A percentile compares a stretch with the other conserved stretches of the same genome.
These are phyloP conservation scores for Aspergillus sp. DNA, from an alignment of 2,329 filamentous ascomycete genomes.

Conservation along the genomic window DNA sequence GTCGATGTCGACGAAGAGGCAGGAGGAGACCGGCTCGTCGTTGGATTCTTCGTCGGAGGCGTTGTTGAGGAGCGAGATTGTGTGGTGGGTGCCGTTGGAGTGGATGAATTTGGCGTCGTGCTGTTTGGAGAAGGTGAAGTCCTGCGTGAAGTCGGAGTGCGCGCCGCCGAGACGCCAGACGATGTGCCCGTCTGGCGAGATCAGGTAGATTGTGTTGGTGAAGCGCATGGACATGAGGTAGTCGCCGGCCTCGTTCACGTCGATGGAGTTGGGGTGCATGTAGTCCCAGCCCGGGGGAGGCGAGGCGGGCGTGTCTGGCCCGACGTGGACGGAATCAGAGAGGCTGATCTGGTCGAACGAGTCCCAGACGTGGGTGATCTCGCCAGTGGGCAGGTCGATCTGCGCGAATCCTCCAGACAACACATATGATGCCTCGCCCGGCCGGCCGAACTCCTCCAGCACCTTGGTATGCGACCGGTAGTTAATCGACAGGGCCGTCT, in stretches of 20 bases:
- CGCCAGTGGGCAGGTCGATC: too few species aligned
- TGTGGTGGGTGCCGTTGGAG: conserved; percentile 27
- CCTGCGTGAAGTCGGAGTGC: conserved; percentile 11
- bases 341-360: too few species aligned
- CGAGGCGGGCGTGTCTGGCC: too few species aligned
- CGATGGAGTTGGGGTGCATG: conserved; percentile 41
- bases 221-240: conserved; percentile 41
- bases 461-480: too few species aligned
- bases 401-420: too few species aligned
- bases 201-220: conserved; percentile 38
- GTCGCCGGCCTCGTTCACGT: conserved; percentile 38
- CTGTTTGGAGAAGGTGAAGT: conserved; percentile 37
- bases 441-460: too few species aligned
- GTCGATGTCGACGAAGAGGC: conserved; percentile 31
- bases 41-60: conserved; percentile 29
- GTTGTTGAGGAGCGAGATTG: conserved; percentile 37
- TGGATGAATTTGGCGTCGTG: conserved; percentile 37
- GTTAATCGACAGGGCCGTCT: too few species aligned
- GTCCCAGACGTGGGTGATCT: too few species aligned
- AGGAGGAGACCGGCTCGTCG: conserved; percentile 29
- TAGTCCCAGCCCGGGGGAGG: conserved; percentile 29
- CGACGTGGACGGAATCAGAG: too few species aligned
- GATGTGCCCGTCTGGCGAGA: conserved; percentile 19
- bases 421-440: too few species aligned
- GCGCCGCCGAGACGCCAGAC: too few species aligned